These are phyloP conservation scores for Mortierella polycephala DNA, from an alignment of 371 early-diverging fungal genomes.

Conservation along the genomic window DNA sequence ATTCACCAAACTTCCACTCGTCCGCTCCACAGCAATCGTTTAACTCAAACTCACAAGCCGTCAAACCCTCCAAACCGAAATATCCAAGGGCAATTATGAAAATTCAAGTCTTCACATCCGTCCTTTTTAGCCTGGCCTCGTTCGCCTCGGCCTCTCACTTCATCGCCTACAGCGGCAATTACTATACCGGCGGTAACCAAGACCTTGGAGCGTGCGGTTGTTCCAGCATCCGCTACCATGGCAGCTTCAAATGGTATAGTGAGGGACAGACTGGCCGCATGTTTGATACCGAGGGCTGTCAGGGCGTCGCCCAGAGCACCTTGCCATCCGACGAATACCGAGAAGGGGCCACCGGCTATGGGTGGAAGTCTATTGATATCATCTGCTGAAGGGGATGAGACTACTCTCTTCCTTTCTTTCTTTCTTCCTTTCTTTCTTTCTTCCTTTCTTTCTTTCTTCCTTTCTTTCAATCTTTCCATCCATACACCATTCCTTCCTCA, in stretches of 20 bases:
- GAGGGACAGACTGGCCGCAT: slow-evolving; percentile 2
- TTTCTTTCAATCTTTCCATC: too few species aligned
- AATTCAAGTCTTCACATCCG: background rate
- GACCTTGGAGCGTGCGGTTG: background rate
- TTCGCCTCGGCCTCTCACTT: slow-evolving; percentile 1
- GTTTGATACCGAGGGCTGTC: background rate
- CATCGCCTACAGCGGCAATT: background rate
- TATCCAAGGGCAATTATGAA: background rate
- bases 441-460: too few species aligned
- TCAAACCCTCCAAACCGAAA: too few species aligned
- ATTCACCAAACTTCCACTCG: too few species aligned
- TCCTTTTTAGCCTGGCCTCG: background rate
- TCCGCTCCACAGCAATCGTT: too few species aligned
- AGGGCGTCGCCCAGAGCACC: background rate
- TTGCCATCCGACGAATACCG: background rate
- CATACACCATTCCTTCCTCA: too few species aligned
- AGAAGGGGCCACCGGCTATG: background rate
- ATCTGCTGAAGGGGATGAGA: background rate
- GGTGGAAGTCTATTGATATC: slow-evolving; percentile 3
- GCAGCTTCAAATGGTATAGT: background rate
- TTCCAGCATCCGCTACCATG: background rate
- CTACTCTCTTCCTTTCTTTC: too few species aligned
- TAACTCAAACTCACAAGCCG: too few species aligned
- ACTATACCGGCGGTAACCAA: background rate
- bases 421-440: too few species aligned